Conservation (phyloP, 371 early-diverging fungal species). For the Mortierella sp. region DNA sequence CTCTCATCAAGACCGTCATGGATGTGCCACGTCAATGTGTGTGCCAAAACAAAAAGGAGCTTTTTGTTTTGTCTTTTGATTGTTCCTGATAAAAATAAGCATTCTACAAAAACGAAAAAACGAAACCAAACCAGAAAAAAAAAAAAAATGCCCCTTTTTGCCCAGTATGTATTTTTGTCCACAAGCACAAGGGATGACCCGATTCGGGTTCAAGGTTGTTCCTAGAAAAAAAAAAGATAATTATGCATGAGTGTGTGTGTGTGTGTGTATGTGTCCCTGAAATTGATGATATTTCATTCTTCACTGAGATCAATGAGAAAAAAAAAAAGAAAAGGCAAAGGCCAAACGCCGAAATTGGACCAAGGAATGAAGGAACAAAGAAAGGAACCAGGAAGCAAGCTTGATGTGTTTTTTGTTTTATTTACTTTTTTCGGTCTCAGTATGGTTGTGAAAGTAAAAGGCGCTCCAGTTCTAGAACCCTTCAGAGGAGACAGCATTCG, state of each 20-base stretch:
- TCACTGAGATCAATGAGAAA: neutral
- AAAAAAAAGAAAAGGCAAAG: too few species aligned
- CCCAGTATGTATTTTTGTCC: too few species aligned
- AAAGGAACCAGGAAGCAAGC: too few species aligned
- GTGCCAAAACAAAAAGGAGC: neutral
- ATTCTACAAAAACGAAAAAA: too few species aligned
- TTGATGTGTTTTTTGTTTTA: too few species aligned
- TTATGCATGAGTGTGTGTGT: neutral
- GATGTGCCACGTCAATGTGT: neutral
- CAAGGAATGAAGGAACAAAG: neutral
- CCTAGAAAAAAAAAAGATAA: neutral
- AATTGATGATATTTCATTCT: neutral
- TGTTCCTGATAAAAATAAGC: too few species aligned
- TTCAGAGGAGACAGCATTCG: neutral
- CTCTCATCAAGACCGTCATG: neutral
- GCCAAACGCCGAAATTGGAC: too few species aligned
- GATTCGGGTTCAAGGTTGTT: conserved; percentile 5
- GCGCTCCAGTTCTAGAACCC: conserved; percentile 3
- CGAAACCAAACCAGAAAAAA: too few species aligned
- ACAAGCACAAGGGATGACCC: neutral
- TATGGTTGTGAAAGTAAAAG: neutral
- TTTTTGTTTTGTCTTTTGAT: too few species aligned
- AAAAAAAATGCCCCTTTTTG: too few species aligned
- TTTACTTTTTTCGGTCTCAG: neutral
- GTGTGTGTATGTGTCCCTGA: neutral